Conservation (phyloP, 768 basidiomycete species). For the Termitomyces sp. region DNA sequence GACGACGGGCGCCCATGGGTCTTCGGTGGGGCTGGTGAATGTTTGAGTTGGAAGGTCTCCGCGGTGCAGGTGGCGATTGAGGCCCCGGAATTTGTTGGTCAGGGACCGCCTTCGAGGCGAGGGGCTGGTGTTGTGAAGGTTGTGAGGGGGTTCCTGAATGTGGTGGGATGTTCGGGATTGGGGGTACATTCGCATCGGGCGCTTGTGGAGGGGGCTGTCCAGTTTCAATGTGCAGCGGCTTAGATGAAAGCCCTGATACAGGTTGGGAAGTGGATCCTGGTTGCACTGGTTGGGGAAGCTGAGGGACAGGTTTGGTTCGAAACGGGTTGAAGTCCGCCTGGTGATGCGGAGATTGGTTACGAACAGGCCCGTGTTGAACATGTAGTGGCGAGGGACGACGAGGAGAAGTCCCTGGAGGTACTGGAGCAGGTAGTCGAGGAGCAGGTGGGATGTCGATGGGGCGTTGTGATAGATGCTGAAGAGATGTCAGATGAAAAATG, state of each 20-base stretch:
- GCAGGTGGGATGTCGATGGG: conserved; percentile 15
- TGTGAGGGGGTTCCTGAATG: not conserved
- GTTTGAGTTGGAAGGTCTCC: conserved; percentile 4
- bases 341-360: not conserved
- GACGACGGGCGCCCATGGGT: conserved; percentile 3
- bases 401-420: conserved; percentile 9
- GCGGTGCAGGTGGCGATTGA: not conserved
- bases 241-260: not conserved
- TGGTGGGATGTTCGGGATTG: not conserved
- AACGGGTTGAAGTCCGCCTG: not conserved
- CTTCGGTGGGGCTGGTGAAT: not conserved
- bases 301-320: not conserved
- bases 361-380: not conserved
- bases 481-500: not conserved
- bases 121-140: conserved; percentile 1
- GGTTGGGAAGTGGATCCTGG: not conserved
- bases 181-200: not conserved
- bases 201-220: not conserved
- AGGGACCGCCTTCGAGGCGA: not conserved
- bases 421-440: conserved; percentile 15
- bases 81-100: not conserved
- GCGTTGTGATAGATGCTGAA: conserved; percentile 3
- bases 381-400: conserved; percentile 1
- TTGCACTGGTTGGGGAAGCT: not conserved
- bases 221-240: not conserved